phyloP scores from a whole-genome alignment of 345 rosid species.

The Linum lewisii region DNA sequence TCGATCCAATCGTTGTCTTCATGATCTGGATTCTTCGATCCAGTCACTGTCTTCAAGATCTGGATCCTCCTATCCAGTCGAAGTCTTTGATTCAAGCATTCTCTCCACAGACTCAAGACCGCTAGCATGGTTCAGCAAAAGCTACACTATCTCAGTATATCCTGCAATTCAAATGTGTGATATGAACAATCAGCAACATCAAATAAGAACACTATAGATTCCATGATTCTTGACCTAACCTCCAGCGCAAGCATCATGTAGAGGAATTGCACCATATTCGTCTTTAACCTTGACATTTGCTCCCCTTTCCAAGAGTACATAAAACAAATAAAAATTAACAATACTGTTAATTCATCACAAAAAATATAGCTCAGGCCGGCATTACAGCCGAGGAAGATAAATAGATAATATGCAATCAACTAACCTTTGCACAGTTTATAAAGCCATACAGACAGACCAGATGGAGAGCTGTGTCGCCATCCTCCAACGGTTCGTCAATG shows the following conservation, averaged over 20 bases:
- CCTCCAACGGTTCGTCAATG: conserved; percentile 78
- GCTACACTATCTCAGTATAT: conserved; percentile 50
- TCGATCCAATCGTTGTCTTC: no score
- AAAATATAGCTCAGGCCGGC: not conserved
- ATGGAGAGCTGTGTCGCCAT: conserved; percentile 91
- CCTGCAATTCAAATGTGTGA: conserved; percentile 37
- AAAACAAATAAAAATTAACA: conserved; percentile 1
- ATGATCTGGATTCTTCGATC: no score
- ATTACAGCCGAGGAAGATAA: not conserved
- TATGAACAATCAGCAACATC: not conserved
- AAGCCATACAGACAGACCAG: conserved; percentile 78
- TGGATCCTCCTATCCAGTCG: no score
- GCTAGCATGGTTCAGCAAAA: conserved; percentile 49
- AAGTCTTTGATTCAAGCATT: conserved; percentile 66
- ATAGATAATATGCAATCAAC: conserved; percentile 8
- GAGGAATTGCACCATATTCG: conserved; percentile 88
- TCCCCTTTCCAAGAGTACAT: conserved; percentile 85
- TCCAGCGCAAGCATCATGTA: conserved; percentile 93
- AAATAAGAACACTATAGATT: not conserved
- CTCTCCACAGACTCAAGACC: conserved; percentile 38
- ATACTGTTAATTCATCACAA: not conserved
- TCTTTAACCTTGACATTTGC: conserved; percentile 75
- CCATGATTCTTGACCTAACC: conserved; percentile 27
- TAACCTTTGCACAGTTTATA: conserved; percentile 76
- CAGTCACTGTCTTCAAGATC: no score